Conservation (phyloP, 495 filamentous ascomycete species). For the Talaromyces borbonicus region DNA sequence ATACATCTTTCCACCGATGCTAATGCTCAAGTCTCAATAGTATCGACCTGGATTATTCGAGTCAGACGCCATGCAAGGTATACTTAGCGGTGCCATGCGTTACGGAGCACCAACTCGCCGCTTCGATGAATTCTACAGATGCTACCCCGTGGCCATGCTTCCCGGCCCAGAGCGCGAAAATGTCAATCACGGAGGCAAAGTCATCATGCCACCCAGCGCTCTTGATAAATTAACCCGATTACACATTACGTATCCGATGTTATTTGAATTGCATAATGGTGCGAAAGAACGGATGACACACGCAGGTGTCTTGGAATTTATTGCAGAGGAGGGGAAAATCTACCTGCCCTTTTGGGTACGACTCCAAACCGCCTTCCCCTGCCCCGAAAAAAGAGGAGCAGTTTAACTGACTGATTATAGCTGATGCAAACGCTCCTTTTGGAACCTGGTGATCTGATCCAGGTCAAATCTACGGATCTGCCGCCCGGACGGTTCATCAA, state of each 20-base stretch:
- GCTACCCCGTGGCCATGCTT: constrained; percentile 89
- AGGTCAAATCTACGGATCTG: constrained; percentile 88
- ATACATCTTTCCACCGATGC: neutral
- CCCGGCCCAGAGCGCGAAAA: constrained; percentile 84
- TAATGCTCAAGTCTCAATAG: constrained; percentile 23
- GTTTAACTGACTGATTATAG: constrained; percentile 36
- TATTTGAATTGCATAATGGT: constrained; percentile 90
- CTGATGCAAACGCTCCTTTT: constrained; percentile 88
- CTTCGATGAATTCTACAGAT: constrained; percentile 96
- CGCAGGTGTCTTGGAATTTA: constrained; percentile 92
- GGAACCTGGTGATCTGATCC: constrained; percentile 86
- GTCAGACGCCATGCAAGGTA: constrained; percentile 47
- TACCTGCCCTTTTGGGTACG: constrained; percentile 93
- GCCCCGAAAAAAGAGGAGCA: no score
- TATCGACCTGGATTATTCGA: constrained; percentile 46
- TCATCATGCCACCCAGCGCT: constrained; percentile 88
- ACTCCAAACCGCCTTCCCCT: no score
- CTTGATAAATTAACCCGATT: constrained; percentile 89
- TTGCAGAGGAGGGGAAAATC: constrained; percentile 92
- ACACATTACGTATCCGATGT: constrained; percentile 97
- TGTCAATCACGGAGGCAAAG: constrained; percentile 94
- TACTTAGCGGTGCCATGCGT: constrained; percentile 31
- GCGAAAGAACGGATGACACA: constrained; percentile 69
- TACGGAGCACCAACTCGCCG: constrained; percentile 43
- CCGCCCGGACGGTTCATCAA: constrained; percentile 87